Percentiles rank a stretch among this genome's conserved stretches.
Evolutionary conservation across 1,139 yeast species (phyloP).

Genomic region (Blastobotrys buckinghamii): DNA sequence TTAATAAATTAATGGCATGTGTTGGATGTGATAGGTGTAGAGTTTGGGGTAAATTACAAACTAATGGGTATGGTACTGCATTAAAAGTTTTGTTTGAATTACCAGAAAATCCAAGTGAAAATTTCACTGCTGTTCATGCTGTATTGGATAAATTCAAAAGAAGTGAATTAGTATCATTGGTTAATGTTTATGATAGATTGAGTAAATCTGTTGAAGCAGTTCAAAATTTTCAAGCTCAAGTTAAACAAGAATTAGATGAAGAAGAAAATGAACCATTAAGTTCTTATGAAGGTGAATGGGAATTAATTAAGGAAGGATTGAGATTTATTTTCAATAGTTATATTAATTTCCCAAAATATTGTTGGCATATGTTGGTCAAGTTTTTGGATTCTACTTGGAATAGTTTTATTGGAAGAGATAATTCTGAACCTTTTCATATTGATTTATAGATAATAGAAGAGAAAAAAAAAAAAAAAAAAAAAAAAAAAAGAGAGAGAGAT

Average conservation of each 20-base stretch:
- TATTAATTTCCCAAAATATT: slow-evolving; percentile 57
- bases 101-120: slow-evolving; percentile 42
- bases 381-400: slow-evolving; percentile 64
- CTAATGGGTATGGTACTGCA: slow-evolving; percentile 96
- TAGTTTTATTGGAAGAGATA: slow-evolving; percentile 56
- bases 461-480: neutral
- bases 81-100: slow-evolving; percentile 83
- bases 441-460: slow-evolving; percentile 1
- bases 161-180: slow-evolving; percentile 80
- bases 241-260: slow-evolving; percentile 19
- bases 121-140: slow-evolving; percentile 32
- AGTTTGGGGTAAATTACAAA: slow-evolving; percentile 96
- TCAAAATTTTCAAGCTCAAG: slow-evolving; percentile 59
- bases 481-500: neutral
- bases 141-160: slow-evolving; percentile 54
- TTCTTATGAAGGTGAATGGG: slow-evolving; percentile 41
- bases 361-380: slow-evolving; percentile 47
- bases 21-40: slow-evolving; percentile 98
- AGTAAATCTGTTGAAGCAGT: slow-evolving; percentile 79
- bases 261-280: neutral
- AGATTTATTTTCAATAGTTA: slow-evolving; percentile 64
- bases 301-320: slow-evolving; percentile 57
- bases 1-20: slow-evolving; percentile 93
- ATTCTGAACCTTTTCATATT: slow-evolving; percentile 9
- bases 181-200: slow-evolving; percentile 87